phyloP scores from a whole-genome alignment of 257 asterid species.

The Solanum lycopersicoides region DNA sequence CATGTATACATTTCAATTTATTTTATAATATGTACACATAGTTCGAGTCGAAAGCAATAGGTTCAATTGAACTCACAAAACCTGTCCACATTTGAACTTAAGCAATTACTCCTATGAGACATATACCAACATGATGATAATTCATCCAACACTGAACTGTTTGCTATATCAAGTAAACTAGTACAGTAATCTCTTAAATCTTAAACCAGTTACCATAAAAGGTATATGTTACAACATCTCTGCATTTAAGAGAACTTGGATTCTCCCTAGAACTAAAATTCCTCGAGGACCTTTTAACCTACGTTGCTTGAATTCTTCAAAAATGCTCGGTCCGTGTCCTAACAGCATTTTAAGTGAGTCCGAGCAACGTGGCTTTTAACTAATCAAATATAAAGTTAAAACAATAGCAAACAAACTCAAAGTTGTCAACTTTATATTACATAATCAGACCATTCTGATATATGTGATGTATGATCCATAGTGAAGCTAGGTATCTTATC shows the following conservation, averaged over 20 bases:
- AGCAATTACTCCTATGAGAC: not conserved
- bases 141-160: not conserved
- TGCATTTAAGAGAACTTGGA: slow-evolving; percentile 35
- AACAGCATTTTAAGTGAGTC: not conserved
- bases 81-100: not conserved
- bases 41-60: not conserved
- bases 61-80: not conserved
- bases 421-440: slow-evolving; percentile 29
- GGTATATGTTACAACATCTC: not conserved
- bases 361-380: not conserved
- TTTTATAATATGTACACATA: not conserved
- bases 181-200: not conserved
- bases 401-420: not conserved
- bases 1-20: not conserved
- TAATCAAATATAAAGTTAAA: not conserved
- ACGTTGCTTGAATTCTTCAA: not conserved
- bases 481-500: slow-evolving; percentile 72
- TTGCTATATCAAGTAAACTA: not conserved
- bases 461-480: slow-evolving; percentile 79
- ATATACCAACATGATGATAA: not conserved
- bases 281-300: not conserved
- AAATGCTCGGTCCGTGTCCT: not conserved
- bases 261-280: slow-evolving; percentile 24
- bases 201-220: slow-evolving; percentile 2
- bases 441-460: slow-evolving; percentile 73